A percentile compares a stretch with the other conserved stretches of the same genome.
These are phyloP conservation scores for Ciborinia camelliae DNA, from an alignment of 2,329 filamentous ascomycete genomes.

Conservation along the genomic window DNA sequence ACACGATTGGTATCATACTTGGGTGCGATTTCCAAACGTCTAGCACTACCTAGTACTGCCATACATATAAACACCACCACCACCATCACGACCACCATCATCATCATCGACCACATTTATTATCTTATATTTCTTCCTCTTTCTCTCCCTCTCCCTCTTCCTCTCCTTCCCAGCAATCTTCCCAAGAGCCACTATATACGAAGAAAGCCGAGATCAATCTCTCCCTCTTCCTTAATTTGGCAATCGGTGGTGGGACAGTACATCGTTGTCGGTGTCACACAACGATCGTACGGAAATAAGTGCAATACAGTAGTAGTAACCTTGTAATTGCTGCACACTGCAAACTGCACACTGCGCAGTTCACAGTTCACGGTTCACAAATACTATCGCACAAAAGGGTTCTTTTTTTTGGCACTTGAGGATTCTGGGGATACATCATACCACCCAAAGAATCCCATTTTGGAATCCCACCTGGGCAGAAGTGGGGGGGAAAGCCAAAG, in stretches of 20 bases:
- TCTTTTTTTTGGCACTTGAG: not conserved
- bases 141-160: not conserved
- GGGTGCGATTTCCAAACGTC: not conserved
- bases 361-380: not conserved
- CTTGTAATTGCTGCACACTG: not conserved
- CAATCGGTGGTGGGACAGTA: not conserved
- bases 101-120: not conserved
- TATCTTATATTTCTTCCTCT: no score
- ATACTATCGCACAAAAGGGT: not conserved
- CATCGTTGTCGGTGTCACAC: slow-evolving; percentile 11
- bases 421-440: not conserved
- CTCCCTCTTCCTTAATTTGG: not conserved
- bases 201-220: not conserved
- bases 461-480: slow-evolving; percentile 1
- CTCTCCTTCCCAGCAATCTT: no score
- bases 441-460: not conserved
- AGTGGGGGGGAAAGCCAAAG: slow-evolving; percentile 1
- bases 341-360: not conserved
- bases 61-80: not conserved
- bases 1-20: not conserved
- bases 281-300: slow-evolving; percentile 11
- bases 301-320: slow-evolving; percentile 6
- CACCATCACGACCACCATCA: not conserved
- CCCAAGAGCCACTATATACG: no score
- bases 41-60: slow-evolving; percentile 1